Conservation (phyloP, 257 asterid species). For the Plantago major region DNA sequence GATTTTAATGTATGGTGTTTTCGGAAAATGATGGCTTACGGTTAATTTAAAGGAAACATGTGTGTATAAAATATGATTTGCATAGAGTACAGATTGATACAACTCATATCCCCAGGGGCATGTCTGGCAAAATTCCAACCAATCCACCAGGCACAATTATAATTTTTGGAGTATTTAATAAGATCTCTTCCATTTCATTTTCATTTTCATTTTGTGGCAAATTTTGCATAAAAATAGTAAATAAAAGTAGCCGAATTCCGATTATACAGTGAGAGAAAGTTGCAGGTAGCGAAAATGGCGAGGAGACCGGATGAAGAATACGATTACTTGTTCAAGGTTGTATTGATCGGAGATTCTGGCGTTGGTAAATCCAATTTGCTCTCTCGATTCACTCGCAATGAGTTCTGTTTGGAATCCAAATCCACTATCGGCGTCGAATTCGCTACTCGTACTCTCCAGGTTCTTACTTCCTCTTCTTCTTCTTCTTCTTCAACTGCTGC, state of each 20-base stretch:
- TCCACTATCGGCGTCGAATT: constrained; percentile 75
- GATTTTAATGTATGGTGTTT: no score
- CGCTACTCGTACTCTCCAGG: constrained; percentile 77
- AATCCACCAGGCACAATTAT: background rate
- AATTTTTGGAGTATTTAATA: no score
- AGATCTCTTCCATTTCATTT: background rate
- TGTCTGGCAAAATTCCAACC: constrained; percentile 8
- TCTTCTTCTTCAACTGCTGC: background rate
- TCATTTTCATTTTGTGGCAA: background rate
- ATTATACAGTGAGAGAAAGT: background rate
- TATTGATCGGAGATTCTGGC: constrained; percentile 67
- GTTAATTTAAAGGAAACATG: no score
- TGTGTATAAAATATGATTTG: no score
- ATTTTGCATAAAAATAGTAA: background rate
- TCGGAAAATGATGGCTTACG: no score
- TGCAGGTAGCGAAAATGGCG: constrained; percentile 29
- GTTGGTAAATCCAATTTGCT: constrained; percentile 67
- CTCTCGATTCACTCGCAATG: constrained; percentile 65
- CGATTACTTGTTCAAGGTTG: constrained; percentile 68
- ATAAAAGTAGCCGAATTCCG: background rate
- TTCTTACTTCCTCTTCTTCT: constrained; percentile 5
- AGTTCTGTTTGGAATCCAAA: constrained; percentile 65
- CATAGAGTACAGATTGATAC: background rate
- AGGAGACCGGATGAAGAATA: constrained; percentile 70
- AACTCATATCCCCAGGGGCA: constrained; percentile 15